Percentiles rank a stretch among this genome's conserved stretches.
Conservation (phyloP, 768 basidiomycete species). For the Termitomyces sp. region DNA sequence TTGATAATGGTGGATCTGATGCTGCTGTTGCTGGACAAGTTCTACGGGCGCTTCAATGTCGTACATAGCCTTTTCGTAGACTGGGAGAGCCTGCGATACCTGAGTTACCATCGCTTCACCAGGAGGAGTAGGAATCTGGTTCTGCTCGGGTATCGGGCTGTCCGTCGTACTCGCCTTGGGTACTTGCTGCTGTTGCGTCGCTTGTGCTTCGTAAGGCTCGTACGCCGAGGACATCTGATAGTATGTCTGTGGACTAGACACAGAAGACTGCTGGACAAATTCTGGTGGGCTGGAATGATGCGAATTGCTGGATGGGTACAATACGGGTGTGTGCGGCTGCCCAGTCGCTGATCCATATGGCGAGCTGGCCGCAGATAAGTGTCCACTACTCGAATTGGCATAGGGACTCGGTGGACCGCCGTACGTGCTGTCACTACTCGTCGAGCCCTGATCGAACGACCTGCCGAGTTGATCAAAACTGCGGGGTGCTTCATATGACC, state of each 20-base stretch:
- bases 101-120: constrained; percentile 4
- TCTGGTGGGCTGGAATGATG: constrained; percentile 22
- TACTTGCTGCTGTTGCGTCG: constrained; percentile 10
- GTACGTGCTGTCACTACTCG: not conserved
- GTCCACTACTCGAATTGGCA: constrained; percentile 17
- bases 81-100: constrained; percentile 7
- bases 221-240: constrained; percentile 16
- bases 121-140: not conserved
- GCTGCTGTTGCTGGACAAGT: constrained; percentile 17
- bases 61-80: constrained; percentile 24
- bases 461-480: constrained; percentile 15
- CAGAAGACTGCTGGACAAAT: constrained; percentile 16
- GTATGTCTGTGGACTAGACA: constrained; percentile 13
- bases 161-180: constrained; percentile 14
- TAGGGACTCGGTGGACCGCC: constrained; percentile 21
- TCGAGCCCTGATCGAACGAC: constrained; percentile 11
- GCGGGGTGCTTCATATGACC: constrained; percentile 16
- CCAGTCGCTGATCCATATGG: constrained; percentile 23
- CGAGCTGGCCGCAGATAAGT: constrained; percentile 23
- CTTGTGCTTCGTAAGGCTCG: constrained; percentile 13
- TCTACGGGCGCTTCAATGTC: constrained; percentile 25
- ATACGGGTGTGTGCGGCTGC: constrained; percentile 22
- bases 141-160: constrained; percentile 10
- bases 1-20: constrained; percentile 9
- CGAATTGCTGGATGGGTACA: constrained; percentile 14